Conservation (phyloP, 1,284 basidiomycete species). For the Lentinus polychrous region DNA sequence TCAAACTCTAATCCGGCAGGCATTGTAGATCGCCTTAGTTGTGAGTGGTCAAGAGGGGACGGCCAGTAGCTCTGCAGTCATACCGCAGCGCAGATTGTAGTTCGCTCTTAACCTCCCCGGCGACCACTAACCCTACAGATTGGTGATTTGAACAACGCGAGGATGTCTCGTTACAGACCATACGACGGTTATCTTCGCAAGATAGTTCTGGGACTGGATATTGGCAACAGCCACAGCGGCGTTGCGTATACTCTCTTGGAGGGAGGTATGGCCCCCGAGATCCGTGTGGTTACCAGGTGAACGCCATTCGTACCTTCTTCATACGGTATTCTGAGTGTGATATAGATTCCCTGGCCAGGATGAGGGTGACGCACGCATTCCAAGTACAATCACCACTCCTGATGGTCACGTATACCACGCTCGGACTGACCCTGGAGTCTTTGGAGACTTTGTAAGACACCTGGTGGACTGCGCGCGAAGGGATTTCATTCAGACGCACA, state of each 20-base stretch:
- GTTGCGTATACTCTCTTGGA: constrained; percentile 39
- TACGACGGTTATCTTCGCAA: constrained; percentile 23
- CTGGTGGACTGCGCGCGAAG: constrained; percentile 53
- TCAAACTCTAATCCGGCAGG: too few species aligned
- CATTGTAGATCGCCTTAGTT: too few species aligned
- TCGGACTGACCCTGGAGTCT: constrained; percentile 35
- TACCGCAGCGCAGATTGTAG: too few species aligned
- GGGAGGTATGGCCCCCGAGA: constrained; percentile 41
- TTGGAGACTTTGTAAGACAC: constrained; percentile 15
- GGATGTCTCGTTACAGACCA: constrained; percentile 5
- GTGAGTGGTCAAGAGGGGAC: too few species aligned
- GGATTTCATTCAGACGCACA: constrained; percentile 63
- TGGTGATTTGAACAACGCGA: too few species aligned
- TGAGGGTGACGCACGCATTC: constrained; percentile 44
- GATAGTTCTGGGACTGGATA: constrained; percentile 41
- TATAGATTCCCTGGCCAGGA: constrained; percentile 37
- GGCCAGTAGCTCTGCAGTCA: too few species aligned
- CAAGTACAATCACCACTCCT: constrained; percentile 44
- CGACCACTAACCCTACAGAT: too few species aligned
- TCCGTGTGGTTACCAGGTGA: constrained; percentile 37
- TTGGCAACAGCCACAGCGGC: constrained; percentile 48
- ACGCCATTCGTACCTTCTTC: constrained; percentile 2
- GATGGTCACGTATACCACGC: constrained; percentile 36
- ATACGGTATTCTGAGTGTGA: constrained; percentile 6
- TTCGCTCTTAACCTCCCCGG: too few species aligned